Conservation (phyloP, 768 basidiomycete genomes). For the Tylopilus felleus region DNA sequence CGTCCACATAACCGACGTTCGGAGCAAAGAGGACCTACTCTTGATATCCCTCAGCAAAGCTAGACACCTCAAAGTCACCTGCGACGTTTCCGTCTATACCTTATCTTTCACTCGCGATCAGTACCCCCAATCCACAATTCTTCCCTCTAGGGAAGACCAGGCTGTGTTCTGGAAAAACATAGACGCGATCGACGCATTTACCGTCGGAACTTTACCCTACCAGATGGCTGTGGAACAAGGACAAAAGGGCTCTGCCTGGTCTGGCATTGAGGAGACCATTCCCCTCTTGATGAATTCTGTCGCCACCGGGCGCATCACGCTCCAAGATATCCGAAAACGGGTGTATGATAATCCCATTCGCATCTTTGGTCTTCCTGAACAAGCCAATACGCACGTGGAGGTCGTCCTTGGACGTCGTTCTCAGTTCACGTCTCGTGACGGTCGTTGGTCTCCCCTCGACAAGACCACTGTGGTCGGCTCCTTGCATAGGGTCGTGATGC, state of each 20-base stretch:
- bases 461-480: conserved; percentile 61
- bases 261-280: conserved; percentile 84
- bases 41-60: conserved; percentile 94
- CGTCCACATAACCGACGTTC: conserved; percentile 89
- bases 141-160: conserved; percentile 78
- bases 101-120: conserved; percentile 83
- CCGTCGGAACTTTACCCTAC: conserved; percentile 84
- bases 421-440: conserved; percentile 46
- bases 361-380: conserved; percentile 90
- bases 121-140: conserved; percentile 58
- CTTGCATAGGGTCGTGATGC: conserved; percentile 87
- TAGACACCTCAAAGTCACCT: conserved; percentile 90
- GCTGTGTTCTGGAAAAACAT: conserved; percentile 82
- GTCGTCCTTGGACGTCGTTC: conserved; percentile 81
- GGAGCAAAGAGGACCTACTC: conserved; percentile 79
- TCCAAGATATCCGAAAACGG: conserved; percentile 79
- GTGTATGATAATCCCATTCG: conserved; percentile 88
- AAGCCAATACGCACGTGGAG: conserved; percentile 83
- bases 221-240: conserved; percentile 62
- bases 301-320: conserved; percentile 67
- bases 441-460: conserved; percentile 82
- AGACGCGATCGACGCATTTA: conserved; percentile 84
- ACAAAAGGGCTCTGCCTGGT: conserved; percentile 58
- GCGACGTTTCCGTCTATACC: conserved; percentile 90
- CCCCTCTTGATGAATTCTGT: conserved; percentile 88